Evolutionary conservation across 1,284 basidiomycete species (phyloP).

Genomic region (Fomes fomentarius): DNA sequence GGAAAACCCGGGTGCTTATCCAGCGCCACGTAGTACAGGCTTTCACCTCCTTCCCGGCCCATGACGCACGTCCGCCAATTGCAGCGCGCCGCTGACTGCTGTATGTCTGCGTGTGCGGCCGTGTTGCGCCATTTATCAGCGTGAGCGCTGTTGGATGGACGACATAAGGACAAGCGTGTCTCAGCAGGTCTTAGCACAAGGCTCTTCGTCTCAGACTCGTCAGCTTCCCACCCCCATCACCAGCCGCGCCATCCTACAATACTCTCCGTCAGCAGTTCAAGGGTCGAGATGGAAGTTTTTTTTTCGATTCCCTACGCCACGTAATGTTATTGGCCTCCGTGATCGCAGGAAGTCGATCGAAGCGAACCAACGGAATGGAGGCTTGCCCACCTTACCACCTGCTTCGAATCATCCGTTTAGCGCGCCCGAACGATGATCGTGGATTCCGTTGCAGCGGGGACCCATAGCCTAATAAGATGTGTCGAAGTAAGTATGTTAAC

Average conservation of each 20-base stretch:
- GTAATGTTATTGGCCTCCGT: background rate
- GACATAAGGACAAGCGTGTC: background rate
- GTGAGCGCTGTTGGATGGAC: slow-evolving; percentile 12
- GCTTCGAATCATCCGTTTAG: slow-evolving; percentile 2
- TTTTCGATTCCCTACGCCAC: background rate
- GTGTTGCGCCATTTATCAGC: slow-evolving; percentile 7
- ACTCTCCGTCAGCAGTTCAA: background rate
- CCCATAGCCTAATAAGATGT: slow-evolving; percentile 18
- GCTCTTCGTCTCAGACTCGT: background rate
- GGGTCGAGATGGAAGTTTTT: background rate
- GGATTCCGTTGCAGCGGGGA: slow-evolving; percentile 1
- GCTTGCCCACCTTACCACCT: background rate
- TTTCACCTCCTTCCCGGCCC: background rate
- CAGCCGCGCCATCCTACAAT: background rate
- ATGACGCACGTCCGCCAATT: too few relatives aligned
- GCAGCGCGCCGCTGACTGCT: too few relatives aligned
- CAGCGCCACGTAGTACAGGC: too few relatives aligned
- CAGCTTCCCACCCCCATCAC: background rate
- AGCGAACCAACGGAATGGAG: slow-evolving; percentile 6
- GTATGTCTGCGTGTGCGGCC: background rate
- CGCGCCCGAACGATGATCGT: slow-evolving; percentile 15
- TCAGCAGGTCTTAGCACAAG: background rate
- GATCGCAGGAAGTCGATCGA: slow-evolving; percentile 10
- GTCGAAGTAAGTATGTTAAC: slow-evolving; percentile 7
- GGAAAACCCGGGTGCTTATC: too few relatives aligned